Evolutionary conservation across 306 rosid species (phyloP), one percentile per base, ranked within the genome.

Genomic region (Sicyos baderoa): DNA sequence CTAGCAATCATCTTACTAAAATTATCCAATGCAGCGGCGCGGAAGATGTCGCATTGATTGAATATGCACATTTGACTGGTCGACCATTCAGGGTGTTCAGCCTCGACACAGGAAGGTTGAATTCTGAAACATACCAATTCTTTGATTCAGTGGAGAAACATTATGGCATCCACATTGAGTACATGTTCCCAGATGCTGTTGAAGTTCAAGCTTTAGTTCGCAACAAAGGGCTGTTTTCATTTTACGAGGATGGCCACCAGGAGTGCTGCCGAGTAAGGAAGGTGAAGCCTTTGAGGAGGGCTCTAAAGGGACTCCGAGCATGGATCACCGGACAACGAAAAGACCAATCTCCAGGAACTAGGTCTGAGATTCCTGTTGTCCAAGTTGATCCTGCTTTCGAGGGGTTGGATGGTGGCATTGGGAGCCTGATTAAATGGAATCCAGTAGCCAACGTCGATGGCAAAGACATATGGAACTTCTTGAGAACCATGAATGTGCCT

Each of bases 231-330:
- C 77, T 94, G 69, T 94, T 90, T 79, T 94, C 99, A 21, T 94
- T 94, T 78, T 94, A 94, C 18, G 95, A 94, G 85, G 99, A 94
- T 37, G 99, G 99, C 32, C 99, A 94, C 82, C 99, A 94, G 76
- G 99, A 94, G 74, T 94, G 99, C 95, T 93, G 97, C 87, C 79
- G 96, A 2, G 87, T 88, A 54, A 85, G 97, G 85, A 91, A 91
- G 85, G 97, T 91, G 77, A 85, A 94, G 62, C 94, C 96, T 14
- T 79, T 91, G 19, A 79, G 97, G 81, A 85, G 99, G 79, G 99
- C 97, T 18, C 89, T 90, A 0, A 93, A 90, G 82, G 97, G 99
- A 45, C 85, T 90, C 0, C 81, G 85, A 16, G 99, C 97, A 19
- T 90, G 99, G 97, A 86, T 93, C 61, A 93, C 97, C 6, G 99